phyloP scores from a whole-genome alignment of 768 basidiomycete species.

The Podaxis rugospora region DNA sequence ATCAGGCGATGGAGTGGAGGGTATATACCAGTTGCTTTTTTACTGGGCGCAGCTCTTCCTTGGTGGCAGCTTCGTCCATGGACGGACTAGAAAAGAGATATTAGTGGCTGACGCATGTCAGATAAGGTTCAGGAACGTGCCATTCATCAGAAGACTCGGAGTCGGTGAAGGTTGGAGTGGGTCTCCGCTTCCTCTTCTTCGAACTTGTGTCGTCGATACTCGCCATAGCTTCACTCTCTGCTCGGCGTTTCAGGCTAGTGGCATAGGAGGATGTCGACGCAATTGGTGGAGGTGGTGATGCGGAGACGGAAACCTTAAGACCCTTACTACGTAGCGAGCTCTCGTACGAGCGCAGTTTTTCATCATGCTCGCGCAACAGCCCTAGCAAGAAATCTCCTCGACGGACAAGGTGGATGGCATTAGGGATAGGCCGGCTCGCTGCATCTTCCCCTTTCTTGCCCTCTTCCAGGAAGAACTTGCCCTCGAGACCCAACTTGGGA shows the following conservation, averaged over 20 bases:
- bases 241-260: constrained; percentile 65
- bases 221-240: constrained; percentile 81
- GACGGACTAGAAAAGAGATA: constrained; percentile 57
- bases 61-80: constrained; percentile 91
- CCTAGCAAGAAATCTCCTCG: constrained; percentile 91
- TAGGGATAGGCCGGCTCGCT: constrained; percentile 85
- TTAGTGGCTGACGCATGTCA: constrained; percentile 3
- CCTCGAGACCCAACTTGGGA: constrained; percentile 70
- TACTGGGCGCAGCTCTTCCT: constrained; percentile 93
- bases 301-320: constrained; percentile 45
- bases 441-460: constrained; percentile 91
- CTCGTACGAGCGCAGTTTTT: constrained; percentile 88
- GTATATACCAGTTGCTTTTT: constrained; percentile 86
- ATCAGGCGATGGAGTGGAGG: background rate
- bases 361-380: constrained; percentile 81
- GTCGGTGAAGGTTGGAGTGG: constrained; percentile 96
- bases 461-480: constrained; percentile 98
- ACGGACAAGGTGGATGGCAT: constrained; percentile 96
- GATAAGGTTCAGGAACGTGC: constrained; percentile 38
- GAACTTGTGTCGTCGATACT: constrained; percentile 69
- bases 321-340: constrained; percentile 69
- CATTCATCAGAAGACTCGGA: constrained; percentile 91
- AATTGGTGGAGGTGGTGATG: constrained; percentile 69
- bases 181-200: constrained; percentile 82
- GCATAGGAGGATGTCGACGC: constrained; percentile 64